A percentile compares a stretch with the other conserved stretches of the same genome.
Conservation (phyloP, 1,284 basidiomycete species). For the Trametes pubescens region DNA sequence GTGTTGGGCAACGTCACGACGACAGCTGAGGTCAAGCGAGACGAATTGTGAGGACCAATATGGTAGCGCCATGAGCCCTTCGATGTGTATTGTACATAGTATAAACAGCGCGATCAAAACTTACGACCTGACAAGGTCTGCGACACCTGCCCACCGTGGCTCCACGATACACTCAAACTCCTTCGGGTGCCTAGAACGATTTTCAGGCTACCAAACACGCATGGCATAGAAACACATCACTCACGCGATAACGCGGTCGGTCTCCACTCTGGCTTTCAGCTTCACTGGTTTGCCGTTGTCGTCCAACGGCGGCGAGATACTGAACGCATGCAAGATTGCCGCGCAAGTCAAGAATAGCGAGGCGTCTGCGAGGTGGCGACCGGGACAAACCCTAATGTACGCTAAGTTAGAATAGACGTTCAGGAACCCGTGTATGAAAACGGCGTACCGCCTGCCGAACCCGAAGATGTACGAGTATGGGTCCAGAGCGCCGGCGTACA, state of each 20-base stretch:
- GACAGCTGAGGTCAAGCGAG: not conserved
- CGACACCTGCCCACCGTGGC: conserved; percentile 7
- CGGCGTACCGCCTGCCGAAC: conserved; percentile 24
- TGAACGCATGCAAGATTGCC: conserved; percentile 17
- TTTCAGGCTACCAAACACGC: not conserved
- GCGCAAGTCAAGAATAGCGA: conserved; percentile 21
- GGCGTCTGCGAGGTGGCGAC: conserved; percentile 22
- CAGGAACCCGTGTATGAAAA: not conserved
- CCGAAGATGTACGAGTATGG: conserved; percentile 20
- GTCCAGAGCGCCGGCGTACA: conserved; percentile 8
- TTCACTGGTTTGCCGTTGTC: conserved; percentile 5
- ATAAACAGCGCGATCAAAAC: no score
- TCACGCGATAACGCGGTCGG: conserved; percentile 8
- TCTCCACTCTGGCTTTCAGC: conserved; percentile 5
- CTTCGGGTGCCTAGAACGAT: conserved; percentile 5
- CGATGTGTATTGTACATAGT: no score
- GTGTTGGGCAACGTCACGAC: conserved; percentile 9
- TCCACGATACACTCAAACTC: conserved; percentile 9
- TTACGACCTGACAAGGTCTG: not conserved
- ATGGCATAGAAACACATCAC: not conserved
- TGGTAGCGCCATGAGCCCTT: no score
- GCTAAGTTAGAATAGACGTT: not conserved
- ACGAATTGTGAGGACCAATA: conserved; percentile 3
- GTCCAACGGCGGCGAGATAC: conserved; percentile 20
- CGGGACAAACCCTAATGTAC: conserved; percentile 23